A percentile compares a stretch with the other conserved stretches of the same genome.
Evolutionary conservation across 805 yeast species (phyloP).

Genomic region (Wickerhamomyces bisporus): DNA sequence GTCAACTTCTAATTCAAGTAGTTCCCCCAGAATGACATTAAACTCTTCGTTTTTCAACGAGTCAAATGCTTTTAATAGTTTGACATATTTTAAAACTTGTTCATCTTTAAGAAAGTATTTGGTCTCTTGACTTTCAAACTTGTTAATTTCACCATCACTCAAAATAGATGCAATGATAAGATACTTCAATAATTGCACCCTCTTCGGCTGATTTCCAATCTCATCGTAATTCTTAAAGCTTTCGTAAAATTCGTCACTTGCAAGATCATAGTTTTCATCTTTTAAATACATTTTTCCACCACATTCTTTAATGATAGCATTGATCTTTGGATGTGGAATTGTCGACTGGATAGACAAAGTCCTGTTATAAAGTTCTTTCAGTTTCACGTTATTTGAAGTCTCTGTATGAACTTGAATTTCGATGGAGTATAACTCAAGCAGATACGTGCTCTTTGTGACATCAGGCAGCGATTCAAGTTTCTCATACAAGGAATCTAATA

Average conservation of each 20-base stretch:
- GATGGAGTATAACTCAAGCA: slow-evolving; percentile 61
- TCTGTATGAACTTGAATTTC: slow-evolving; percentile 52
- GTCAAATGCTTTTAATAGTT: slow-evolving; percentile 18
- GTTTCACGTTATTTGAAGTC: slow-evolving; percentile 30
- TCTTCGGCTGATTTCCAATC: slow-evolving; percentile 55
- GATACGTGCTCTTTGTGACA: slow-evolving; percentile 39
- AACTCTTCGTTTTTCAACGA: slow-evolving; percentile 16
- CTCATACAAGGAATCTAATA: slow-evolving; percentile 33
- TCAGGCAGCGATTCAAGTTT: slow-evolving; percentile 35
- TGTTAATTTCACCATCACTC: slow-evolving; percentile 39
- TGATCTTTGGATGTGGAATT: slow-evolving; percentile 68
- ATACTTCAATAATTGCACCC: slow-evolving; percentile 54
- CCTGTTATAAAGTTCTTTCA: slow-evolving; percentile 45
- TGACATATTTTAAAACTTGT: slow-evolving; percentile 16
- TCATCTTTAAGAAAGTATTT: slow-evolving; percentile 23
- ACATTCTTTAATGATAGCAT: slow-evolving; percentile 73
- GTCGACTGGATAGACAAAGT: slow-evolving; percentile 49
- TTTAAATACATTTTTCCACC: slow-evolving; percentile 67
- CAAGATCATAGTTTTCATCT: slow-evolving; percentile 52
- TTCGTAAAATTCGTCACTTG: slow-evolving; percentile 49
- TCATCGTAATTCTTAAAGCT: slow-evolving; percentile 59
- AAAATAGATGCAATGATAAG: slow-evolving; percentile 54
- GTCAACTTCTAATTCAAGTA: slow-evolving; percentile 7
- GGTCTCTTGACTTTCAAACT: slow-evolving; percentile 26
- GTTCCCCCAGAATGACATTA: slow-evolving; percentile 4